These are phyloP conservation scores for Euryodendron excelsum DNA, from an alignment of 148 eudicot species.

Conservation along the genomic window DNA sequence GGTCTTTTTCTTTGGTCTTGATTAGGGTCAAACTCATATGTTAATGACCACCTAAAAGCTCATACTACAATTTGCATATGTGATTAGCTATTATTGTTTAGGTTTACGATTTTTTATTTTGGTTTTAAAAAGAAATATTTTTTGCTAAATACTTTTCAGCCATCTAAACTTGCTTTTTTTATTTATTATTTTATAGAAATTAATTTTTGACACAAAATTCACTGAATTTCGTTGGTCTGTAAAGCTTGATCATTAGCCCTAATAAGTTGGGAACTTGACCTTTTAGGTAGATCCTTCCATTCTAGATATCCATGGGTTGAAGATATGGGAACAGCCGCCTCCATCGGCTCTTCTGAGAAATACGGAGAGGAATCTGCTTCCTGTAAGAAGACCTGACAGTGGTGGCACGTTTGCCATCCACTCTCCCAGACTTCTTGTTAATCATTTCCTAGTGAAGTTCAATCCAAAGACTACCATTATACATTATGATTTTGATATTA, in stretches of 20 bases:
- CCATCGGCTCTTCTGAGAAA: constrained; percentile 21
- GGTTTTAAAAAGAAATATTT: too few species aligned
- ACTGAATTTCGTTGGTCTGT: too few species aligned
- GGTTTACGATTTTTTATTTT: too few species aligned
- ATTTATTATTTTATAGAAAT: too few species aligned
- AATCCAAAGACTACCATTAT: constrained; percentile 30
- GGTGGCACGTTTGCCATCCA: constrained; percentile 36
- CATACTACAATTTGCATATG: too few species aligned
- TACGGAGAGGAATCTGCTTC: constrained; percentile 22
- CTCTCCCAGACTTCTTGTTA: constrained; percentile 46
- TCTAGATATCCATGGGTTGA: constrained; percentile 24
- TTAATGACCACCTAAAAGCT: too few species aligned
- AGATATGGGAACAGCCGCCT: constrained; percentile 6
- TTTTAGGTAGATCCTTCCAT: background rate
- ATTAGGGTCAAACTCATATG: too few species aligned
- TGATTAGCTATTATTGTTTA: too few species aligned
- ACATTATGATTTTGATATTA: constrained; percentile 64
- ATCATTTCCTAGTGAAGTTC: constrained; percentile 57
- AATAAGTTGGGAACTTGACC: constrained; percentile 2
- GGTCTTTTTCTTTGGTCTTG: too few species aligned
- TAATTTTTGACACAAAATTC: too few species aligned
- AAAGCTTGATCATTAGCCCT: background rate
- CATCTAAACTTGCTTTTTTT: too few species aligned
- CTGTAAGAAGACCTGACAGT: constrained; percentile 55
- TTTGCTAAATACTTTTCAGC: too few species aligned